These are phyloP conservation scores for Rehmannia glutinosa DNA, from an alignment of 257 asterid genomes.

Conservation along the genomic window DNA sequence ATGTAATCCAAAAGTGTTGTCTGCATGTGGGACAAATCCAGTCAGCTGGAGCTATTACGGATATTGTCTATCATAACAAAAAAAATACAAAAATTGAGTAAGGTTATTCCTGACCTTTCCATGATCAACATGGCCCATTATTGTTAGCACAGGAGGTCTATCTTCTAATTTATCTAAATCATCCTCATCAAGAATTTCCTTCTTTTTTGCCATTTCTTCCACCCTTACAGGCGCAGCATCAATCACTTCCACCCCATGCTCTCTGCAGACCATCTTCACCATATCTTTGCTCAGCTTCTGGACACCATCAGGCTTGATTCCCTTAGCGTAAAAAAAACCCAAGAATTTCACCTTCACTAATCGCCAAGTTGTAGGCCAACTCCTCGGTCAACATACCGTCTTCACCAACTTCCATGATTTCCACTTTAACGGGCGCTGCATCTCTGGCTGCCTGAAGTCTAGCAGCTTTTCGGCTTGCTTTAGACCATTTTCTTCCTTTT, in stretches of 20 bases:
- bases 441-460: constrained; percentile 86
- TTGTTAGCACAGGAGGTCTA: constrained; percentile 93
- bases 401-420: constrained; percentile 86
- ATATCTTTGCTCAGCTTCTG: constrained; percentile 89
- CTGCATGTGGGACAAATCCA: constrained; percentile 41
- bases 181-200: constrained; percentile 73
- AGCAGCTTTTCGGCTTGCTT: constrained; percentile 98
- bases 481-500: constrained; percentile 96
- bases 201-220: constrained; percentile 97
- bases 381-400: constrained; percentile 94
- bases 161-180: constrained; percentile 81
- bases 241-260: constrained; percentile 84
- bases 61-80: not conserved
- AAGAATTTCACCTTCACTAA: constrained; percentile 92
- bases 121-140: constrained; percentile 99
- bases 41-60: constrained; percentile 10
- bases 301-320: constrained; percentile 94
- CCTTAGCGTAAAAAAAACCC: constrained; percentile 72
- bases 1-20: constrained; percentile 91
- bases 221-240: constrained; percentile 65
- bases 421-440: constrained; percentile 89
- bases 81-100: constrained; percentile 6
- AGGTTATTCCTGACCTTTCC: constrained; percentile 66
- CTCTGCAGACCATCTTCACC: constrained; percentile 96
- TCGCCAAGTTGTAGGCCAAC: constrained; percentile 79